Base-by-base conservation (phyloP, 1,284 basidiomycete genomes). In the Malassezia obtusa region DNA sequence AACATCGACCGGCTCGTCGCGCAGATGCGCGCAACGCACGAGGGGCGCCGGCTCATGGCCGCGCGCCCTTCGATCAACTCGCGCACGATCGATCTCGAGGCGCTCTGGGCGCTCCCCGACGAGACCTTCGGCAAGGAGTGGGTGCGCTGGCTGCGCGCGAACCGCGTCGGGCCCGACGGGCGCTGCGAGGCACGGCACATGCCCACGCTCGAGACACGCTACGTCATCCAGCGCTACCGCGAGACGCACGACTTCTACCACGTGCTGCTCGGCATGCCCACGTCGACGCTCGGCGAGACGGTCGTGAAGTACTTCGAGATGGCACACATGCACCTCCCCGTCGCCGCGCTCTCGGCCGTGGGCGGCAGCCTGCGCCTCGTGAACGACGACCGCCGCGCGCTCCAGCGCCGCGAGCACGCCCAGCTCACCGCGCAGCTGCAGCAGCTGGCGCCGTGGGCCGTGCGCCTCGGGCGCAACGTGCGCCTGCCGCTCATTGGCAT, bases 171-270 rank as follows among this genome's bases (percentile, higher is more conserved):
- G 1, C 94, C 94, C 6, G 94, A 99, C 75, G 91, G 91, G 36
- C 79, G 92, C 55, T 87, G 86, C 21, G 63, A 72, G 41, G 58
- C 67, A 2, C 64, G 64, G 39, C 96, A 95, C 74, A 86, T 98
- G 63, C 82, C 87, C 67, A 89, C 92, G 63, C 87, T 89, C 1
- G 66, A 70, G 54, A 59, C 65, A 38, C 64, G 64, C 41, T 74
- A 95, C 75, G 88, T 96, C 51, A 90, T 99, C 84, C 89, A 94
- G 65, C 84, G 94, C 38, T 98, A 98, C 75, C 85, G 94, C 33
- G 91, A 99, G 77, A 92, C 87, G 62, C 92, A 96, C 76, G 71
- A 96, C 76, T 85, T 94, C 67, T 94, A 94, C 74, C 92, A 96
- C 70, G 84, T 87, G 57, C 81, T 96, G 50, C 83, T 84, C 74